These are phyloP conservation scores for Lactifluus volemus DNA, from an alignment of 768 basidiomycete genomes.

Conservation along the genomic window DNA sequence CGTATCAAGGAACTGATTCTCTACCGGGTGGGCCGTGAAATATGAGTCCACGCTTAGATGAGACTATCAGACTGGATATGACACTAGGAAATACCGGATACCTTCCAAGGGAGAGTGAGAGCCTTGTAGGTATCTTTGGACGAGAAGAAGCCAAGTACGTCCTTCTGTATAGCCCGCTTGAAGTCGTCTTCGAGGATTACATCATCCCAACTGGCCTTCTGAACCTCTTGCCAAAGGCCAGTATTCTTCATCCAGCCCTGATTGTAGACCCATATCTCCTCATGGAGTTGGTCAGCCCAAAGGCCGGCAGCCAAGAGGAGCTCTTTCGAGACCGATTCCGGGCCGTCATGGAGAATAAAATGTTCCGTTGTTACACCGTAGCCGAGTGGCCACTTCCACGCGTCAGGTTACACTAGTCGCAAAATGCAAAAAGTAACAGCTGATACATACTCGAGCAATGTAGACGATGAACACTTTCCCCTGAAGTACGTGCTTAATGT, in stretches of 20 bases:
- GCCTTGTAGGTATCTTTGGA: conserved; percentile 66
- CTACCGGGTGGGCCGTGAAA: conserved; percentile 74
- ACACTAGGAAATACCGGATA: conserved; percentile 19
- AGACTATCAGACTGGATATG: not conserved
- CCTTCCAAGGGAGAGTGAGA: conserved; percentile 79
- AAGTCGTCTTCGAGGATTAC: conserved; percentile 63
- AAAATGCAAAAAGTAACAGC: not conserved
- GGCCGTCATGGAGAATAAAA: conserved; percentile 55
- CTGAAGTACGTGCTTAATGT: not conserved
- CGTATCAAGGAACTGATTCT: not conserved
- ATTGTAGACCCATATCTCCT: conserved; percentile 75
- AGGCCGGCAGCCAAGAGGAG: conserved; percentile 47
- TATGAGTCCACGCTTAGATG: conserved; percentile 62
- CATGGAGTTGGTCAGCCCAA: conserved; percentile 45
- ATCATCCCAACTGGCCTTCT: conserved; percentile 60
- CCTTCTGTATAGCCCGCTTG: conserved; percentile 61
- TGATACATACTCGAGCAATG: conserved; percentile 26
- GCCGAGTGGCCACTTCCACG: conserved; percentile 26
- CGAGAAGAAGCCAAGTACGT: conserved; percentile 73
- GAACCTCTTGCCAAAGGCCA: conserved; percentile 42
- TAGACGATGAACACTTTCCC: conserved; percentile 1
- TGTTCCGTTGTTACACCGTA: conserved; percentile 25
- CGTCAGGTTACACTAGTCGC: not conserved
- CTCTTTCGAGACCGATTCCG: conserved; percentile 41
- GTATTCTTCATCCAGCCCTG: conserved; percentile 59